These are phyloP conservation scores for Bipolaris oryzae DNA, from an alignment of 2,329 filamentous ascomycete species.

Conservation along the genomic window DNA sequence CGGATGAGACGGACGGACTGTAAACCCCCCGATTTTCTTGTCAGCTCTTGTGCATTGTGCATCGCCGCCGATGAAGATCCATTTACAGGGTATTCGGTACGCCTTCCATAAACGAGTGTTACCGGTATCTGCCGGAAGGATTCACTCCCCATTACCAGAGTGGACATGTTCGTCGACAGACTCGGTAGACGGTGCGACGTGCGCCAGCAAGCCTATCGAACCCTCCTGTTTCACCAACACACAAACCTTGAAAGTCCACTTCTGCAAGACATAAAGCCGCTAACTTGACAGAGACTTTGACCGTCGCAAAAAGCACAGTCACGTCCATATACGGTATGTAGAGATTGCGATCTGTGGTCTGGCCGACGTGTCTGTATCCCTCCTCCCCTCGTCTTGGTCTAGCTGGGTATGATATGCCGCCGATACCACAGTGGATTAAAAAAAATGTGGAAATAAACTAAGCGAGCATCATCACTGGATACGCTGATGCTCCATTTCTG, in stretches of 20 bases:
- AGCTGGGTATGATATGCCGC: conserved; percentile 20
- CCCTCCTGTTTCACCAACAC: conserved; percentile 25
- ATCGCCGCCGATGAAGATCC: conserved; percentile 31
- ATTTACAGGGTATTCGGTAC: conserved; percentile 26
- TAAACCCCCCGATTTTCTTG: conserved; percentile 14
- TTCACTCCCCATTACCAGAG: neutral
- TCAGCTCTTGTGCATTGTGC: conserved; percentile 13
- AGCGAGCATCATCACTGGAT: conserved; percentile 23
- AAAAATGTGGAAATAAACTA: conserved; percentile 21
- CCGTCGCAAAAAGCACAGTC: conserved; percentile 23
- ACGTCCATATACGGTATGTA: conserved; percentile 22
- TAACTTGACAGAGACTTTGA: conserved; percentile 16
- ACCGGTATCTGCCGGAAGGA: conserved; percentile 8
- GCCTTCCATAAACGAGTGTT: conserved; percentile 17
- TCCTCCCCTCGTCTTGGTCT: conserved; percentile 15
- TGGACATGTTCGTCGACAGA: neutral
- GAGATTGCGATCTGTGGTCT: conserved; percentile 29
- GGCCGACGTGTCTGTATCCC: conserved; percentile 25
- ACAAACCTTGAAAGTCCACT: conserved; percentile 21
- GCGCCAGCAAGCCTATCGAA: conserved; percentile 12
- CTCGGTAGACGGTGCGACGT: conserved; percentile 7
- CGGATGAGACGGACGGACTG: conserved; percentile 19
- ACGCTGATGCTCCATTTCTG: conserved; percentile 24
- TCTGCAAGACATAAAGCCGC: conserved; percentile 22
- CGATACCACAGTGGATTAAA: conserved; percentile 16